These are phyloP conservation scores for Teunomyces gatunensis DNA, from an alignment of 805 yeast species.

Conservation along the genomic window DNA sequence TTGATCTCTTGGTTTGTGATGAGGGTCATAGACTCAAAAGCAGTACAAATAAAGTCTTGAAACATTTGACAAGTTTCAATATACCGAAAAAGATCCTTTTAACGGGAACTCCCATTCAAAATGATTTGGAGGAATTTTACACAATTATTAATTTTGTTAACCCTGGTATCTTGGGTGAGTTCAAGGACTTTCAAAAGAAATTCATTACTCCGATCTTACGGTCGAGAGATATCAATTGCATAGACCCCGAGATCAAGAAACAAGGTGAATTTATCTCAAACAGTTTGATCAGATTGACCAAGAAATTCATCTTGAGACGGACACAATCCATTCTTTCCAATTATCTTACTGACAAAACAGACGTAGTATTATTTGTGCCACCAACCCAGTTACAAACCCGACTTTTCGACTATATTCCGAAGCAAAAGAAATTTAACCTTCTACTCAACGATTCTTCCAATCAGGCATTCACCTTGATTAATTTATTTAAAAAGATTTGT, in stretches of 20 bases:
- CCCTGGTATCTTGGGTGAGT: conserved; percentile 75
- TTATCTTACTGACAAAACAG: conserved; percentile 72
- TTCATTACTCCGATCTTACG: conserved; percentile 69
- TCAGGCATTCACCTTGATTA: conserved; percentile 63
- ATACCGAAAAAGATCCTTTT: conserved; percentile 60
- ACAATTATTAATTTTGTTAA: conserved; percentile 79
- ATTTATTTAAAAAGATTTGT: conserved; percentile 74
- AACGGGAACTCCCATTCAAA: conserved; percentile 93
- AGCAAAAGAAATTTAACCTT: conserved; percentile 31
- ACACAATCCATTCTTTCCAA: conserved; percentile 55
- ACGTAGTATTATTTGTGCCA: conserved; percentile 70
- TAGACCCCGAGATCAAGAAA: conserved; percentile 45
- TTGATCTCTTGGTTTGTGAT: conserved; percentile 83
- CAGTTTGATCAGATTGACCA: conserved; percentile 64
- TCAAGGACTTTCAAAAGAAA: conserved; percentile 53
- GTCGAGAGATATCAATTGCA: conserved; percentile 63
- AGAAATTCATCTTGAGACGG: conserved; percentile 68
- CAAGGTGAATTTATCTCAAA: conserved; percentile 61
- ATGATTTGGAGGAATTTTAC: conserved; percentile 81
- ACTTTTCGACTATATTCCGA: conserved; percentile 51
- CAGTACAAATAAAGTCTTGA: conserved; percentile 66
- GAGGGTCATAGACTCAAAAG: conserved; percentile 93
- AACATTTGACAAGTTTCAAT: conserved; percentile 54
- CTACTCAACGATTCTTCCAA: conserved; percentile 31
- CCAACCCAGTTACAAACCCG: conserved; percentile 64